Conservation (phyloP, 1,284 basidiomycete genomes). For the Trichosporon sp. region DNA sequence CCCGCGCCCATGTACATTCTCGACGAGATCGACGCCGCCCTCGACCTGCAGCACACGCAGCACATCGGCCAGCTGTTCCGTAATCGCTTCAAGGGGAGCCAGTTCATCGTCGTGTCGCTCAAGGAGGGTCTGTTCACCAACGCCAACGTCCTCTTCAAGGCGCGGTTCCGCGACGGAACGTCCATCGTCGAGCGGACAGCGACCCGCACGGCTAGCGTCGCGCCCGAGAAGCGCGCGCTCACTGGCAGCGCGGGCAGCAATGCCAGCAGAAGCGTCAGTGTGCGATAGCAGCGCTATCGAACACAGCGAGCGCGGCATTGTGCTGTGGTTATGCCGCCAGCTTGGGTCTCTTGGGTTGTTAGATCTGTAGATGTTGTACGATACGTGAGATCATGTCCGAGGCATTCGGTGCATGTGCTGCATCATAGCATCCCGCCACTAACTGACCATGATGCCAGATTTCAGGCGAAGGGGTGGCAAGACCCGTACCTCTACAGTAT, state of each 20-base stretch:
- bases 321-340: too few relatives aligned
- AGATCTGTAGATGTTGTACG: neutral
- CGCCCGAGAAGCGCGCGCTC: neutral
- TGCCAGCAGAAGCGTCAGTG: neutral
- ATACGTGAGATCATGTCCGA: neutral
- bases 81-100: slow-evolving; percentile 87
- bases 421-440: too few relatives aligned
- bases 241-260: neutral
- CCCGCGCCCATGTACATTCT: slow-evolving; percentile 99
- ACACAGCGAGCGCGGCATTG: too few relatives aligned
- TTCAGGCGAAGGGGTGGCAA: too few relatives aligned
- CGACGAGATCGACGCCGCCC: slow-evolving; percentile 95
- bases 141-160: slow-evolving; percentile 92
- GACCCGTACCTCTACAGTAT: too few relatives aligned
- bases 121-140: slow-evolving; percentile 98
- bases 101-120: slow-evolving; percentile 95
- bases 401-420: neutral
- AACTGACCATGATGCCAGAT: too few relatives aligned
- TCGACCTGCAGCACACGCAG: slow-evolving; percentile 92
- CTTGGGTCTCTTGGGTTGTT: neutral
- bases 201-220: slow-evolving; percentile 20
- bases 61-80: slow-evolving; percentile 95
- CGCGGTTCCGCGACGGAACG: slow-evolving; percentile 85
- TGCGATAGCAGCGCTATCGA: too few relatives aligned
- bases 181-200: slow-evolving; percentile 67